Percentiles rank a stretch among this genome's conserved stretches.
phyloP scores from a whole-genome alignment of 139 green algal species.

The Ettlia oleoabundans region DNA sequence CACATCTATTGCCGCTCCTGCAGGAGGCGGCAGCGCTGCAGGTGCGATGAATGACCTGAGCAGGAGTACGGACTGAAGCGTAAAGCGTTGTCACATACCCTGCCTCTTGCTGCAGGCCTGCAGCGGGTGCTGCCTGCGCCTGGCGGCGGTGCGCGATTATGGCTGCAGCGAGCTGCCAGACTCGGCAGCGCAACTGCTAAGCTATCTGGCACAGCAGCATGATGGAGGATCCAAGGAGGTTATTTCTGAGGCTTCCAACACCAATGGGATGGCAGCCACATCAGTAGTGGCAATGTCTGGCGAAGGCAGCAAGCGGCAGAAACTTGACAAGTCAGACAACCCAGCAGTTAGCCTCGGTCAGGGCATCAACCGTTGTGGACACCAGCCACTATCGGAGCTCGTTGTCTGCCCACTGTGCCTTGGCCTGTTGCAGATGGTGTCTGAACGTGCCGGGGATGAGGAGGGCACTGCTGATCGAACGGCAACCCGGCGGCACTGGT shows the following conservation, averaged over 20 bases:
- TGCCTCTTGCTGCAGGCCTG: conserved; percentile 28
- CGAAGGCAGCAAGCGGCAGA: no score
- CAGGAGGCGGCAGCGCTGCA: conserved; percentile 2
- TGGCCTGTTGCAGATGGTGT: conserved; percentile 11
- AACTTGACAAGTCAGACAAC: no score
- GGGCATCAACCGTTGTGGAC: background rate
- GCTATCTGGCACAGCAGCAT: background rate
- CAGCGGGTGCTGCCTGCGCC: conserved; percentile 23
- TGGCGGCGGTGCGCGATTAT: conserved; percentile 11
- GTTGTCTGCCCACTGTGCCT: conserved; percentile 34
- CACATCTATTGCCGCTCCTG: background rate
- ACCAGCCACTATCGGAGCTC: background rate
- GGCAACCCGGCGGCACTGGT: background rate
- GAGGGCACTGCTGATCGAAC: background rate
- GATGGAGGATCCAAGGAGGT: background rate
- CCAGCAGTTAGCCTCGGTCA: no score
- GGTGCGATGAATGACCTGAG: background rate
- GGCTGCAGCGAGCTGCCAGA: background rate
- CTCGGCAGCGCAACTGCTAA: background rate
- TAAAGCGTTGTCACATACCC: background rate
- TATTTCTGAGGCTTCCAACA: background rate
- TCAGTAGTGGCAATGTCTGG: no score
- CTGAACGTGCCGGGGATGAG: no score
- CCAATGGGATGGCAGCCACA: no score
- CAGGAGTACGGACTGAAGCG: background rate